Conservation (phyloP, 331 rosid genomes). For the Malus hybrid region DNA sequence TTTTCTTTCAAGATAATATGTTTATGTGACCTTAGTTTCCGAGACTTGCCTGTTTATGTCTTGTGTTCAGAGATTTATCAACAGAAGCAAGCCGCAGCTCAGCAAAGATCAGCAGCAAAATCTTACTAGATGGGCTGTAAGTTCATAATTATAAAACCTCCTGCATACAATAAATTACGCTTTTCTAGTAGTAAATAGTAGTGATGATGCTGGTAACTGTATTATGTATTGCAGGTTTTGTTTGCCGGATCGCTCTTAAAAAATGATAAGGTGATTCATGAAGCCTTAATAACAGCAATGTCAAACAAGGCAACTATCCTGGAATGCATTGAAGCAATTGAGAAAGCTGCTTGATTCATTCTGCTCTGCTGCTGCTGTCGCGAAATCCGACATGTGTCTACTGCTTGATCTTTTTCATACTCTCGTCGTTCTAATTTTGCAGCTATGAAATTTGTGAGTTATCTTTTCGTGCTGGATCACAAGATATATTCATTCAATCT, state of each 20-base stretch:
- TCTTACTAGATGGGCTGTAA: conserved; percentile 97
- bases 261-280: conserved; percentile 61
- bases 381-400: not conserved
- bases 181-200: too few relatives aligned
- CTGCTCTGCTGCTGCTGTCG: not conserved
- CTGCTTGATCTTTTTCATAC: not conserved
- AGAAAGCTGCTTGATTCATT: conserved; percentile 41
- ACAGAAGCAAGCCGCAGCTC: conserved; percentile 80
- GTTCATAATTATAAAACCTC: conserved; percentile 20
- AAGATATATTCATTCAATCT: not conserved
- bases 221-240: conserved; percentile 3
- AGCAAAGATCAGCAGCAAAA: conserved; percentile 38
- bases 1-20: not conserved
- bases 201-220: too few relatives aligned
- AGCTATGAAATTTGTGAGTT: not conserved
- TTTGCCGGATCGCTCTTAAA: conserved; percentile 75
- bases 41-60: not conserved
- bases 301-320: conserved; percentile 55
- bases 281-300: conserved; percentile 65
- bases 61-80: conserved; percentile 59
- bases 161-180: too few relatives aligned
- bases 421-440: not conserved
- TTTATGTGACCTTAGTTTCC: not conserved
- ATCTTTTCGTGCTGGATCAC: not conserved
- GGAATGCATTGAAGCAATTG: conserved; percentile 80